Evolutionary conservation across 495 filamentous ascomycete genomes (phyloP).

Genomic region (Penicillium herquei): DNA sequence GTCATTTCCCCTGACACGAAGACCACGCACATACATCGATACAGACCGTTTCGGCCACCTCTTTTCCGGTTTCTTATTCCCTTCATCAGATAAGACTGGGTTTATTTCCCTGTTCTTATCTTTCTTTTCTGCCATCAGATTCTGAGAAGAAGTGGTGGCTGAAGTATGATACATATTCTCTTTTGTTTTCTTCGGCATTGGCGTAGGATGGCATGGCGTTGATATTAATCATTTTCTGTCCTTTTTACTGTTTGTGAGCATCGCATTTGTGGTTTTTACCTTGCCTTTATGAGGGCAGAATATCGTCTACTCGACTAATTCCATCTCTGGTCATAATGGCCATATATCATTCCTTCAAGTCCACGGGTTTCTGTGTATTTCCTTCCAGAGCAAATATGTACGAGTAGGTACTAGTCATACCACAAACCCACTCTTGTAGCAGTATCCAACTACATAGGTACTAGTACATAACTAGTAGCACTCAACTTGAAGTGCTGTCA

Average conservation of each 20-base stretch:
- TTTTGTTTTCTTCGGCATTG: constrained; percentile 23
- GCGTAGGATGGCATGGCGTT: constrained; percentile 27
- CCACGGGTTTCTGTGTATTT: neutral
- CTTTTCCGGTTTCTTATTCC: neutral
- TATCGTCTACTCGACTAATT: constrained; percentile 5
- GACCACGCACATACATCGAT: constrained; percentile 25
- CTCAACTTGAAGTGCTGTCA: no score
- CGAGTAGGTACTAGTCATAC: no score
- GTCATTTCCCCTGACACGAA: constrained; percentile 12
- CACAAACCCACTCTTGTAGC: no score
- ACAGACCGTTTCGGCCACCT: neutral
- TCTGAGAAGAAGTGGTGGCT: neutral
- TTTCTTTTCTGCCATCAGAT: constrained; percentile 1
- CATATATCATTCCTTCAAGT: constrained; percentile 1
- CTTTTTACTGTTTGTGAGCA: neutral
- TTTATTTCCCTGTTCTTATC: neutral
- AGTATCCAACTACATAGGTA: no score
- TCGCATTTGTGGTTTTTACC: constrained; percentile 1
- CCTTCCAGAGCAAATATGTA: constrained; percentile 1
- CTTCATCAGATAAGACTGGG: neutral
- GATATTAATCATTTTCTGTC: constrained; percentile 5
- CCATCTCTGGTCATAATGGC: neutral
- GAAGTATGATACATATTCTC: constrained; percentile 14
- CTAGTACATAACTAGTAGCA: no score
- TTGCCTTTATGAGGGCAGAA: neutral